phyloP scores from a whole-genome alignment of 345 rosid genomes.

The Lumnitzera littorea region DNA sequence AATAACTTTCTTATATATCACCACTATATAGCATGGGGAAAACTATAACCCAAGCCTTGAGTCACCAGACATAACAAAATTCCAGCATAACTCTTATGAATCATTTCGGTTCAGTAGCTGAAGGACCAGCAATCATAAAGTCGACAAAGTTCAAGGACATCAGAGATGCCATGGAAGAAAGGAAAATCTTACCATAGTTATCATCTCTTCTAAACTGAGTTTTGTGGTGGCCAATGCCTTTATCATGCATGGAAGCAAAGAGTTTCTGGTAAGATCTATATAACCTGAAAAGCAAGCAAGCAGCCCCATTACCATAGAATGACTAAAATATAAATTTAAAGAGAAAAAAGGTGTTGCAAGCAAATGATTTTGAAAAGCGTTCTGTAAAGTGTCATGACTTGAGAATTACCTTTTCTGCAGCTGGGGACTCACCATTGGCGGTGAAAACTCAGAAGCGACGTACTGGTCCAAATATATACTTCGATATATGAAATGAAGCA shows the following conservation, averaged over 20 bases:
- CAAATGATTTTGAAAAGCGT: no score
- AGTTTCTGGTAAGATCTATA: conserved; percentile 94
- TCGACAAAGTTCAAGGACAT: no score
- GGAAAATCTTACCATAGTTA: conserved; percentile 45
- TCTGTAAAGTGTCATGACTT: not conserved
- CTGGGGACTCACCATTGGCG: conserved; percentile 62
- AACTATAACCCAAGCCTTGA: no score
- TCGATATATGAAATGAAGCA: conserved; percentile 97
- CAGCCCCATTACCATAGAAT: conserved; percentile 7
- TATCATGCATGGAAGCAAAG: conserved; percentile 81
- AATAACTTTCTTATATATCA: no score
- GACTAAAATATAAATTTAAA: not conserved
- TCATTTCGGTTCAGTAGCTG: not conserved
- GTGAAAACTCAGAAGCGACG: conserved; percentile 80
- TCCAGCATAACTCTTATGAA: no score
- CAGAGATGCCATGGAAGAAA: not conserved
- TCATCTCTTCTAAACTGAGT: conserved; percentile 98
- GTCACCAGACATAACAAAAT: no score
- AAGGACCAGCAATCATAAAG: not conserved
- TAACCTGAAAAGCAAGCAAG: conserved; percentile 41
- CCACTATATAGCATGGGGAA: no score
- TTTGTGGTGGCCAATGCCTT: conserved; percentile 80
- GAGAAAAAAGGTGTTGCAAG: not conserved
- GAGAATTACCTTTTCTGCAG: conserved; percentile 71
- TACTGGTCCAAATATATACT: conserved; percentile 94